Percentiles rank a stretch among this genome's conserved stretches.
Conservation (phyloP, 1,139 yeast genomes). For the Candida buenavistaensis region DNA sequence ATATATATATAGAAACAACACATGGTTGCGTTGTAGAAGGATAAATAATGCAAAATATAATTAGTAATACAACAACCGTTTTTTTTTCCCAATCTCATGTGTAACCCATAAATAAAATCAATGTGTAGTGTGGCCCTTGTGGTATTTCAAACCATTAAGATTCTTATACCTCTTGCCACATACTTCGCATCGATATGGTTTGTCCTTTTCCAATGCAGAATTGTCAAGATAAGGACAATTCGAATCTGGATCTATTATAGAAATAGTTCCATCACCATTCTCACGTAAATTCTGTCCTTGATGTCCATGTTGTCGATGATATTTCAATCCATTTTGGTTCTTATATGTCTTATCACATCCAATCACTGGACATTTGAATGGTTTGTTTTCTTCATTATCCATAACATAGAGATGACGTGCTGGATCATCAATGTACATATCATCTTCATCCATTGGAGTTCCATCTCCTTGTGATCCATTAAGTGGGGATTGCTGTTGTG, state of each 20-base stretch:
- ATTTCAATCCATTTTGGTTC: conserved; percentile 95
- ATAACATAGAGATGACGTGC: conserved; percentile 90
- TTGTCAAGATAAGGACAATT: conserved; percentile 92
- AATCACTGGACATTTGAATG: conserved; percentile 95
- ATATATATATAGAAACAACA: too few species aligned
- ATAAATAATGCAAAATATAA: too few species aligned
- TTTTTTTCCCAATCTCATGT: conserved; percentile 2
- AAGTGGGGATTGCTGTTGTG: conserved; percentile 17
- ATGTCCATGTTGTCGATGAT: conserved; percentile 95
- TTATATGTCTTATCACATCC: conserved; percentile 98
- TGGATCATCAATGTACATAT: conserved; percentile 83
- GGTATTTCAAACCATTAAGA: conserved; percentile 93
- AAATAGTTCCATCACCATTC: conserved; percentile 90
- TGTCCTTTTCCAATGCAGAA: conserved; percentile 91
- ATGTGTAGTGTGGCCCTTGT: conserved; percentile 88
- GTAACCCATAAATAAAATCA: conserved; percentile 1
- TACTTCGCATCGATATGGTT: conserved; percentile 97
- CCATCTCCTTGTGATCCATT: conserved; percentile 16
- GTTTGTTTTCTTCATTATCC: conserved; percentile 91
- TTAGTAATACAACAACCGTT: not conserved
- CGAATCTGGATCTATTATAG: conserved; percentile 90
- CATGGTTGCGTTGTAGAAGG: too few species aligned
- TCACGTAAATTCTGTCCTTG: conserved; percentile 90
- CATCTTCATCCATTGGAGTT: conserved; percentile 44
- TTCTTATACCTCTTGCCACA: conserved; percentile 97